Percentiles rank a stretch among this genome's conserved stretches.
Evolutionary conservation across 2,329 filamentous ascomycete species (phyloP).

Genomic region (Penicillium digitatum): DNA sequence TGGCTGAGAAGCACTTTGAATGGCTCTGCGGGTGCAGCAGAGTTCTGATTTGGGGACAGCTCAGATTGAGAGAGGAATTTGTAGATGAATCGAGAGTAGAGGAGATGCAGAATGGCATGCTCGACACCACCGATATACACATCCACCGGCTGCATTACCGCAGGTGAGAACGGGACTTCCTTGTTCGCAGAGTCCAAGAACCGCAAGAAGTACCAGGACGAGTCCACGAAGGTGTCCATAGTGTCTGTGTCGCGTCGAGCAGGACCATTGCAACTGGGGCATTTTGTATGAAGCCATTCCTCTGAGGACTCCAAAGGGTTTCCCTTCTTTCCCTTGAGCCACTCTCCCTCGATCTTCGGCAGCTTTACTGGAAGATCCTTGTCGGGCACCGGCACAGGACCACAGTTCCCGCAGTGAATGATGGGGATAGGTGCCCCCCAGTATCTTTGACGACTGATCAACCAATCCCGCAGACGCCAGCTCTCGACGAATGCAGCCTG

Average conservation of each 20-base stretch:
- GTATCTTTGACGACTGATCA: constrained; percentile 87
- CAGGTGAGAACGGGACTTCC: constrained; percentile 58
- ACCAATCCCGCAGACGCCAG: constrained; percentile 83
- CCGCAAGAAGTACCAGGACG: constrained; percentile 87
- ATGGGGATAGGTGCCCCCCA: constrained; percentile 91
- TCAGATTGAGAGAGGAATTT: constrained; percentile 67
- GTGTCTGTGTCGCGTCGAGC: constrained; percentile 86
- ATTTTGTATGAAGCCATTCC: constrained; percentile 70
- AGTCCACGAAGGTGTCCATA: constrained; percentile 96
- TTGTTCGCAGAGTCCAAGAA: constrained; percentile 69
- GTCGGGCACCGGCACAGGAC: constrained; percentile 71
- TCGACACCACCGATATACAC: constrained; percentile 87
- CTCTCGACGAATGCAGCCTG: constrained; percentile 63
- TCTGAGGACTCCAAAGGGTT: constrained; percentile 71
- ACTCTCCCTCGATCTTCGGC: constrained; percentile 65
- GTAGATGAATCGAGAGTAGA: constrained; percentile 86
- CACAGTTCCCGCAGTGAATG: constrained; percentile 73
- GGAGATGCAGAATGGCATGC: constrained; percentile 82
- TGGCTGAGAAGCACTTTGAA: constrained; percentile 81
- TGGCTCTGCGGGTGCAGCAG: constrained; percentile 58
- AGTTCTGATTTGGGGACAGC: constrained; percentile 35
- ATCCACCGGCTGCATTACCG: constrained; percentile 66
- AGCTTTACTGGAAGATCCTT: constrained; percentile 72
- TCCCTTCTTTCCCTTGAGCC: constrained; percentile 64
- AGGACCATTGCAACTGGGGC: constrained; percentile 64